Evolutionary conservation across 441 rosid genomes (phyloP).

Genomic region (Brassica balearica): DNA sequence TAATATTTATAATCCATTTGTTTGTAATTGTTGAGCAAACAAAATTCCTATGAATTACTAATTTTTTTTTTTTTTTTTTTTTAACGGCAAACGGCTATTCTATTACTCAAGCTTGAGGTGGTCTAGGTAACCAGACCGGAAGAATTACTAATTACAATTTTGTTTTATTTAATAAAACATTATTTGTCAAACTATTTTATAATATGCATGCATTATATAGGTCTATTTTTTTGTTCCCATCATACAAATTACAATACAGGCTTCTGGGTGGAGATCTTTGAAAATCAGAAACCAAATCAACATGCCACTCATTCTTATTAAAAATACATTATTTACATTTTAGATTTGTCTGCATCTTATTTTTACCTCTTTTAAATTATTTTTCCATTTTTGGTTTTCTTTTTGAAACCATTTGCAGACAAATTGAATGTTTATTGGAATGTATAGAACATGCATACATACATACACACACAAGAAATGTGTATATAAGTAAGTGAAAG

Average conservation of each 20-base stretch:
- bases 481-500: slow-evolving; percentile 22
- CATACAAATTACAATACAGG: neutral
- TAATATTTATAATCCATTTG: neutral
- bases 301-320: slow-evolving; percentile 34
- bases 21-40: neutral
- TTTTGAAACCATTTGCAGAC: slow-evolving; percentile 23
- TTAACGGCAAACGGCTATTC: too few species aligned
- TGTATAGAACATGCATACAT: slow-evolving; percentile 18
- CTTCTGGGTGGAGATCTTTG: slow-evolving; percentile 48
- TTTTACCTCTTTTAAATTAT: neutral
- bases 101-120: too few species aligned
- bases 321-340: slow-evolving; percentile 5
- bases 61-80: too few species aligned
- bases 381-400: slow-evolving; percentile 8
- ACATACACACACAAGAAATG: neutral
- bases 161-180: neutral
- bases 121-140: too few species aligned
- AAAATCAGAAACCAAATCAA: slow-evolving; percentile 46
- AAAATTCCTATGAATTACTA: neutral
- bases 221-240: neutral
- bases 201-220: neutral
- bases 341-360: slow-evolving; percentile 1
- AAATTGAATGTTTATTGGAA: slow-evolving; percentile 33
- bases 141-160: neutral
- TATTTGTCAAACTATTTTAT: neutral